Evolutionary conservation across 345 rosid species (phyloP).

Genomic region (Eutrema japonicum): DNA sequence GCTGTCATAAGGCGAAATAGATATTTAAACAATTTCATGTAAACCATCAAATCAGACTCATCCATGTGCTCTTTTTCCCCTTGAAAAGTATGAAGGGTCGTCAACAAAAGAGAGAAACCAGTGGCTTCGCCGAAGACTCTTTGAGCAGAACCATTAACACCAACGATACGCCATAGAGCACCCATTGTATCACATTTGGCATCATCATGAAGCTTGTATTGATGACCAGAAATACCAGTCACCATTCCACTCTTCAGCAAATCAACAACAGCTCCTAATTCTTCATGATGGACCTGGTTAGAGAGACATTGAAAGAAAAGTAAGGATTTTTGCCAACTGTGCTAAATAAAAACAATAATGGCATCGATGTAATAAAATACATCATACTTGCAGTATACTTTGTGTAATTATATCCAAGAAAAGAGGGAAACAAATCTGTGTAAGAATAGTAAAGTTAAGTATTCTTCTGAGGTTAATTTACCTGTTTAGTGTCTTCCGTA

Average conservation of each 20-base stretch:
- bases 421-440: constrained; percentile 16
- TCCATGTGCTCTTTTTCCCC: constrained; percentile 63
- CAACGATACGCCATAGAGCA: constrained; percentile 92
- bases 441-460: constrained; percentile 12
- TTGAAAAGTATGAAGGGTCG: constrained; percentile 88
- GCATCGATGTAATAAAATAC: constrained; percentile 11
- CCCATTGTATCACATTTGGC: constrained; percentile 99
- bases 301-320: constrained; percentile 27
- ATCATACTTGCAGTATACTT: not conserved
- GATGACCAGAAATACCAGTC: constrained; percentile 83
- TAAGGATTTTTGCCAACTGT: constrained; percentile 10
- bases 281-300: constrained; percentile 88
- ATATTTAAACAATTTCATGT: constrained; percentile 78
- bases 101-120: constrained; percentile 95
- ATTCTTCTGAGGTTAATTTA: constrained; percentile 37
- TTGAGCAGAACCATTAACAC: constrained; percentile 81
- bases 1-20: constrained; percentile 87
- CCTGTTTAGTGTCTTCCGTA: constrained; percentile 88
- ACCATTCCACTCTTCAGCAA: constrained; percentile 98
- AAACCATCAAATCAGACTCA: constrained; percentile 59
- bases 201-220: constrained; percentile 83
- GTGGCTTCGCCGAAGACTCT: constrained; percentile 95
- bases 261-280: constrained; percentile 85
- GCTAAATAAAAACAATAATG: constrained; percentile 23
- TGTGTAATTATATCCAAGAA: constrained; percentile 13